Conservation (phyloP, 2,329 filamentous ascomycete genomes). For the Trichophyton verrucosum region DNA sequence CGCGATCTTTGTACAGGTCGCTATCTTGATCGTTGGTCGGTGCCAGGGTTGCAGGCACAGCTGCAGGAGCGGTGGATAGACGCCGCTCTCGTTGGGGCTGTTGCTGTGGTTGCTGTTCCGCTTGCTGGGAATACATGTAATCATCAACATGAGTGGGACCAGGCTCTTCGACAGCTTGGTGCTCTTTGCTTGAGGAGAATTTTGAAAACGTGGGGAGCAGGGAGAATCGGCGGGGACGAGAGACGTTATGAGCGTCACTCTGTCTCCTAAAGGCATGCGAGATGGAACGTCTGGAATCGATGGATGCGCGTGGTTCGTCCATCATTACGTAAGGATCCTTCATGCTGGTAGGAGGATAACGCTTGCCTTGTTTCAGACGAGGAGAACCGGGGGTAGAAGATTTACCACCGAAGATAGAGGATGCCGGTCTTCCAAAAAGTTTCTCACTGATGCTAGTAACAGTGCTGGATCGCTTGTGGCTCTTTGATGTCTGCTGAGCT, state of each 20-base stretch:
- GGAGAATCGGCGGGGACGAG: constrained; percentile 57
- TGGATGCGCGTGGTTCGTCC: constrained; percentile 50
- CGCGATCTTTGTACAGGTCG: background rate
- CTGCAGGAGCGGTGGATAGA: constrained; percentile 25
- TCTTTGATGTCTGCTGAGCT: constrained; percentile 32
- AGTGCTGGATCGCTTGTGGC: constrained; percentile 59
- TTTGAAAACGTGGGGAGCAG: constrained; percentile 51
- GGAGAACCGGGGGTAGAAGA: constrained; percentile 23
- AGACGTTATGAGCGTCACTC: constrained; percentile 51
- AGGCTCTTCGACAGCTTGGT: constrained; percentile 33
- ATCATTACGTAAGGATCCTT: constrained; percentile 43
- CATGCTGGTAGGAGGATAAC: constrained; percentile 89
- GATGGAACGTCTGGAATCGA: constrained; percentile 57
- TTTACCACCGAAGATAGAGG: constrained; percentile 61
- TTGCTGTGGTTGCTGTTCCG: background rate
- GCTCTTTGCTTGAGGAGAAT: constrained; percentile 40
- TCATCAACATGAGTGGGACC: constrained; percentile 26
- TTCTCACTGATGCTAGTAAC: constrained; percentile 74
- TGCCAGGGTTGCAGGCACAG: constrained; percentile 14
- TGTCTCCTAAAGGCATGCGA: constrained; percentile 58
- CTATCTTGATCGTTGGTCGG: constrained; percentile 6
- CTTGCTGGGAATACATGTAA: constrained; percentile 15
- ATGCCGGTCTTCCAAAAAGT: constrained; percentile 66
- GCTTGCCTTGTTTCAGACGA: constrained; percentile 42
- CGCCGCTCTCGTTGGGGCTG: constrained; percentile 17